Evolutionary conservation across 352 stramenopile species (phyloP).

Genomic region (Pythium myriotylum): DNA sequence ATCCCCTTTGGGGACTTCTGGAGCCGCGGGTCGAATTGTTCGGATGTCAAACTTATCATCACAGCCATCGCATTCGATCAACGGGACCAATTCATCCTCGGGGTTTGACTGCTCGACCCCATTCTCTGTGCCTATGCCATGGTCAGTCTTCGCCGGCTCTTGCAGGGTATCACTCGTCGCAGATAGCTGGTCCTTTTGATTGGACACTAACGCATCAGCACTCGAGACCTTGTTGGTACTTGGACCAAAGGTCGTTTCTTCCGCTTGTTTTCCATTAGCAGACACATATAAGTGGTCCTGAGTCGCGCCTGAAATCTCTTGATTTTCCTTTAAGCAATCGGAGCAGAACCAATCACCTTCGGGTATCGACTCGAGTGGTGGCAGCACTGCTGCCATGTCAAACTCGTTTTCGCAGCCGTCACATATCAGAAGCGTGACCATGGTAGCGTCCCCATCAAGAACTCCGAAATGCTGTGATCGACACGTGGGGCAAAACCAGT

Average conservation of each 20-base stretch:
- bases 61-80: slow-evolving; percentile 77
- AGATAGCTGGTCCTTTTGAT: no score
- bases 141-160: not conserved
- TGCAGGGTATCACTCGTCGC: not conserved
- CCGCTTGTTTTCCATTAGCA: no score
- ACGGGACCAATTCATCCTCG: slow-evolving; percentile 23
- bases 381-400: slow-evolving; percentile 46
- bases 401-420: slow-evolving; percentile 73
- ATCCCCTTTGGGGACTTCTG: slow-evolving; percentile 45
- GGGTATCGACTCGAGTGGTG: slow-evolving; percentile 43
- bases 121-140: not conserved
- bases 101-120: not conserved
- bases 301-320: not conserved
- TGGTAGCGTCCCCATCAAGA: not conserved
- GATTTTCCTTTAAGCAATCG: slow-evolving; percentile 1
- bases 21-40: slow-evolving; percentile 46
- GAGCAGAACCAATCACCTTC: slow-evolving; percentile 56
- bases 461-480: not conserved
- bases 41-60: slow-evolving; percentile 64
- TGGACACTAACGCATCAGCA: no score
- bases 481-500: slow-evolving; percentile 50
- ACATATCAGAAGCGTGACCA: slow-evolving; percentile 63
- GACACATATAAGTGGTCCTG: no score
- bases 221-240: no score
- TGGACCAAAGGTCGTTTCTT: no score